phyloP scores from a whole-genome alignment of 768 basidiomycete genomes.

The Termitomyces sp. region DNA sequence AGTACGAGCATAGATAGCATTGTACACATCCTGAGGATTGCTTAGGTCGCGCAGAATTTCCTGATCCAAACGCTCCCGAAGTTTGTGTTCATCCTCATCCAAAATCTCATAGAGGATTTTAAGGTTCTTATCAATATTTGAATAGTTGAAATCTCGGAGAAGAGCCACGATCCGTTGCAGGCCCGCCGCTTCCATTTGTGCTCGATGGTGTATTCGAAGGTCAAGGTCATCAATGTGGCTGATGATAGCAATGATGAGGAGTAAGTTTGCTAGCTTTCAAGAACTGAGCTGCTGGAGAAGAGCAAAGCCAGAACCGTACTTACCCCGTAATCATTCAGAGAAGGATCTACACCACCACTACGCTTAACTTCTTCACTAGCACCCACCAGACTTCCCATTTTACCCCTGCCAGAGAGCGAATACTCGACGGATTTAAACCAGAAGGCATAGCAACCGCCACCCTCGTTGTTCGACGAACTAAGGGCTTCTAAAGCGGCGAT shows the following conservation, averaged over 20 bases:
- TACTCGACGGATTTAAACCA: conserved; percentile 86
- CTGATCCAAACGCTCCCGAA: conserved; percentile 74
- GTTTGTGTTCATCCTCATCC: conserved; percentile 70
- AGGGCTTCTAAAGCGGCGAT: conserved; percentile 72
- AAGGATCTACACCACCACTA: conserved; percentile 58
- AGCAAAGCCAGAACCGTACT: conserved; percentile 22
- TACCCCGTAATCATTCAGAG: conserved; percentile 85
- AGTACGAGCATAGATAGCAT: conserved; percentile 74
- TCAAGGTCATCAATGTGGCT: conserved; percentile 71
- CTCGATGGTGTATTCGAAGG: conserved; percentile 79
- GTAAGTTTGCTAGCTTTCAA: conserved; percentile 63
- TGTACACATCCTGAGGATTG: conserved; percentile 84
- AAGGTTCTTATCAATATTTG: conserved; percentile 65
- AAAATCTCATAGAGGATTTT: conserved; percentile 54
- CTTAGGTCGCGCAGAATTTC: conserved; percentile 72
- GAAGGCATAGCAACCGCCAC: conserved; percentile 67
- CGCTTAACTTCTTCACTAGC: conserved; percentile 88
- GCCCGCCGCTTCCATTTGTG: conserved; percentile 88
- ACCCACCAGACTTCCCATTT: conserved; percentile 94
- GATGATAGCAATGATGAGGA: conserved; percentile 70
- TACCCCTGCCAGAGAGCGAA: conserved; percentile 78
- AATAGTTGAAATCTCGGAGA: conserved; percentile 62
- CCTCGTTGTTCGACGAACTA: conserved; percentile 62
- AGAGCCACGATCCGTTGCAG: conserved; percentile 69
- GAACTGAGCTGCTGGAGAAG: conserved; percentile 5